Evolutionary conservation across 495 filamentous ascomycete species (phyloP), one percentile per base, ranked within the genome.

Genomic region (Penicillium odoratum): DNA sequence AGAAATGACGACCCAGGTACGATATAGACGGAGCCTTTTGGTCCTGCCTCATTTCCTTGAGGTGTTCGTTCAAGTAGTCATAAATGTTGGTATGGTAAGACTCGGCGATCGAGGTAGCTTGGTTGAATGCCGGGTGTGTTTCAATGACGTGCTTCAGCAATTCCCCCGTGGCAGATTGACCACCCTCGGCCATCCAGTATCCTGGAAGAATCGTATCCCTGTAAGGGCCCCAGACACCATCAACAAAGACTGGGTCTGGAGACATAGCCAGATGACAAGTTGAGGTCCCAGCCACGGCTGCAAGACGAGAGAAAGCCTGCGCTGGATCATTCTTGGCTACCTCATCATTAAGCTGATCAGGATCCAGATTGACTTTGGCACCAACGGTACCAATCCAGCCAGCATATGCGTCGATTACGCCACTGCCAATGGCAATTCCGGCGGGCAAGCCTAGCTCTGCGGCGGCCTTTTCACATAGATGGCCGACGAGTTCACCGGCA

Each of bases 371-470:
- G 57, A 96, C 90, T 70, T 97, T 97, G 13, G 94, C 92, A 51
- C 94, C 93, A n/a, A 98, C 94, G 3, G 93, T 97, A 38, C 94
- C 94, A 57, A 98, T 91, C 94, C 94, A 98, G 26, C 94, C 94
- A 16, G 94, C 94, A 70, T 98, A 98, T 5, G 94, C 93, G 74
- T 98, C 94, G 60, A 98, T 98, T 38, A 98, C 94, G 68, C 93
- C 92, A 62, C 89, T 94, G 18, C 94, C 94, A 56, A 98, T 87
- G 15, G 94, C 91, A 64, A 95, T 93, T 8, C 93, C 94, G 5
- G 88, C 76, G 2, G 86, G 87, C n/a, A 98, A 77, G 4, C 94
- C 94, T 52, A 98, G 82, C 18, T 97, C 88, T 42, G 78, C 69
- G 15, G 88, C 91, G 16, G 94, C 92, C 60, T 88, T 90, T 56